Evolutionary conservation across 192 early-diverging fungal genomes (phyloP), one percentile per base, ranked within the genome.

Genomic region (Globomyces pollinis-pini): DNA sequence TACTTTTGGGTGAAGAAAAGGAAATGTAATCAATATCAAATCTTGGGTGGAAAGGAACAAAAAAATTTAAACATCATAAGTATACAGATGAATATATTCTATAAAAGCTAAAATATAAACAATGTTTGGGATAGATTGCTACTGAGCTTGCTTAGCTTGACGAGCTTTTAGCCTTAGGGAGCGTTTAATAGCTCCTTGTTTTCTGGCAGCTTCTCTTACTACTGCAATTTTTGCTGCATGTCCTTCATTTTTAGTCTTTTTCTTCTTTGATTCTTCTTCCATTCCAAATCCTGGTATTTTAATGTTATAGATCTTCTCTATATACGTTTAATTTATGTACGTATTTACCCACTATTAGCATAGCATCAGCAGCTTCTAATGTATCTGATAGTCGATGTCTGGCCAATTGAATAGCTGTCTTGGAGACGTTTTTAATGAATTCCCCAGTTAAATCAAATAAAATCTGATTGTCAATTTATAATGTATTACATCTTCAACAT

Each of bases 401-500:
- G n/a, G 16, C n/a, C 55, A 57, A 20, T 26, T 20, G 9, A 9
- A 24, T 34, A 0, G 55, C 55, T 15, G 24, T 26, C 24, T 57
- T 30, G 28, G 55, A 29, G n/a, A 57, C 38, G 32, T 16, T 57
- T 21, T 31, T 39, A 6, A 57, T 39, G 41, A 57, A 57, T 39
- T 57, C 55, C 0, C 24, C 24, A 26, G 41, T 39, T 21, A 57
- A 44, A 39, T 57, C 55, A 16, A 57, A 23, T 31, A 55, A 38
- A 15, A 55, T 21, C 53, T 55, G 33, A 21, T 2, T 35, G 21
- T 28, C 21, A 55, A 23, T 31, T 3, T n/a, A 15, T n/a, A n/a
- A n/a, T n/a, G n/a, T n/a, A 16, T 11, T 55, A 55, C 53, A 55
- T 55, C 38, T 35, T 55, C 53, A 23, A 55, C 53, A 55, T 55